A percentile compares a stretch with the other conserved stretches of the same genome.
phyloP scores from a whole-genome alignment of 106 monocot species.

The Iris macrosiphon region DNA sequence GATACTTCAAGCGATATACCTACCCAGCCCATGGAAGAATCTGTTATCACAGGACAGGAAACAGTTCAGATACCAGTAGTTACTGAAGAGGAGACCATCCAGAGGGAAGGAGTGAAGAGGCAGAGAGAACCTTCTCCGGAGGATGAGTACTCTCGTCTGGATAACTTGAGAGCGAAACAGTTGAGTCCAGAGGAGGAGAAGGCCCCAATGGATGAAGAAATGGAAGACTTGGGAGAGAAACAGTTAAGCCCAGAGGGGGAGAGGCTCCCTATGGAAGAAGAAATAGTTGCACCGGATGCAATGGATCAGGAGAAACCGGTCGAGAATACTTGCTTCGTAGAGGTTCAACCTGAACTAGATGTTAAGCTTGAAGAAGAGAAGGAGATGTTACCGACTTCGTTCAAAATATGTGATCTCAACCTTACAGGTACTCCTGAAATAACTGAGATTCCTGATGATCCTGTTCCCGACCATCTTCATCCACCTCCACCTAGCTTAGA shows the following conservation, averaged over 20 bases:
- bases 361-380: constrained; percentile 32
- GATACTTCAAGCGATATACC: constrained; percentile 5
- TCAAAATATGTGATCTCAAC: constrained; percentile 65
- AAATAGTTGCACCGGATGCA: neutral
- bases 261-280: constrained; percentile 31
- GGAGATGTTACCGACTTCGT: constrained; percentile 12
- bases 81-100: constrained; percentile 8
- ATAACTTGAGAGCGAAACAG: constrained; percentile 4
- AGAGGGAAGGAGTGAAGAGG: constrained; percentile 8
- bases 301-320: too few species aligned
- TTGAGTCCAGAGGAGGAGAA: constrained; percentile 8
- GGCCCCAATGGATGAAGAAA: constrained; percentile 27
- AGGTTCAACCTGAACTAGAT: constrained; percentile 4
- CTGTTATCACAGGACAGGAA: constrained; percentile 9
- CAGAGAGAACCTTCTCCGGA: neutral
- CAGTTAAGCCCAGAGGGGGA: constrained; percentile 18
- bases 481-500: constrained; percentile 8
- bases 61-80: neutral
- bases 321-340: neutral
- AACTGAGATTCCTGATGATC: constrained; percentile 36
- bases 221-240: constrained; percentile 15
- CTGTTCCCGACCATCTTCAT: constrained; percentile 8
- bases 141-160: constrained; percentile 11
- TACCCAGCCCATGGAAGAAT: constrained; percentile 9
- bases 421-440: constrained; percentile 48